A percentile compares a stretch with the other conserved stretches of the same genome.
These are phyloP conservation scores for Exophiala xenobiotica DNA, from an alignment of 2,329 filamentous ascomycete species.

Conservation along the genomic window DNA sequence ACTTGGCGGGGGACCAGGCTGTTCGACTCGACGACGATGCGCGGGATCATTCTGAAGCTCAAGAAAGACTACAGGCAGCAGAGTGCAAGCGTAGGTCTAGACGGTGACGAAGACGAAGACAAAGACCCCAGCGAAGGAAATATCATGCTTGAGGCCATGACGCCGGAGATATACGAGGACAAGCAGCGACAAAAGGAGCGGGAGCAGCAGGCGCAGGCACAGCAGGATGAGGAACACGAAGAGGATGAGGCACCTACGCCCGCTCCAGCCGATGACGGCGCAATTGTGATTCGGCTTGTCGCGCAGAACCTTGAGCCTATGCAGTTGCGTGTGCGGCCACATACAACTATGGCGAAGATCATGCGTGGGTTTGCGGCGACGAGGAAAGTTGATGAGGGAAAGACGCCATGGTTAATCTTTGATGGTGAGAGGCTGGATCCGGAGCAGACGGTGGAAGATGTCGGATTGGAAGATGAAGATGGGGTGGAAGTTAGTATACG, in stretches of 20 bases:
- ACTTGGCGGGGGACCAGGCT: slow-evolving; percentile 74
- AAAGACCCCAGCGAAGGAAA: slow-evolving; percentile 52
- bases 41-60: slow-evolving; percentile 55
- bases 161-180: slow-evolving; percentile 59
- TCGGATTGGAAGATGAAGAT: slow-evolving; percentile 74
- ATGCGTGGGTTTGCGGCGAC: slow-evolving; percentile 60
- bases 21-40: slow-evolving; percentile 73
- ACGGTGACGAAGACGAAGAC: slow-evolving; percentile 41
- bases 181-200: slow-evolving; percentile 51
- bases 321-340: slow-evolving; percentile 44
- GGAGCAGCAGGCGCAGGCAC: slow-evolving; percentile 44
- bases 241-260: slow-evolving; percentile 3
- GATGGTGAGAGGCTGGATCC: slow-evolving; percentile 72
- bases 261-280: slow-evolving; percentile 1
- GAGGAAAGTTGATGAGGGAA: slow-evolving; percentile 52
- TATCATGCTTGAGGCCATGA: slow-evolving; percentile 78
- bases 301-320: slow-evolving; percentile 53
- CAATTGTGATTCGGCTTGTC: slow-evolving; percentile 52
- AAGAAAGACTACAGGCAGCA: slow-evolving; percentile 18
- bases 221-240: slow-evolving; percentile 2
- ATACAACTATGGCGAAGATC: slow-evolving; percentile 63
- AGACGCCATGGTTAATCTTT: slow-evolving; percentile 63
- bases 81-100: slow-evolving; percentile 38
- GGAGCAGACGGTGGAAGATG: slow-evolving; percentile 59
- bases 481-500: slow-evolving; percentile 71